Evolutionary conservation across 2,329 filamentous ascomycete species (phyloP), one percentile per base, ranked within the genome.

Genomic region (Neofusicoccum umdonicola): DNA sequence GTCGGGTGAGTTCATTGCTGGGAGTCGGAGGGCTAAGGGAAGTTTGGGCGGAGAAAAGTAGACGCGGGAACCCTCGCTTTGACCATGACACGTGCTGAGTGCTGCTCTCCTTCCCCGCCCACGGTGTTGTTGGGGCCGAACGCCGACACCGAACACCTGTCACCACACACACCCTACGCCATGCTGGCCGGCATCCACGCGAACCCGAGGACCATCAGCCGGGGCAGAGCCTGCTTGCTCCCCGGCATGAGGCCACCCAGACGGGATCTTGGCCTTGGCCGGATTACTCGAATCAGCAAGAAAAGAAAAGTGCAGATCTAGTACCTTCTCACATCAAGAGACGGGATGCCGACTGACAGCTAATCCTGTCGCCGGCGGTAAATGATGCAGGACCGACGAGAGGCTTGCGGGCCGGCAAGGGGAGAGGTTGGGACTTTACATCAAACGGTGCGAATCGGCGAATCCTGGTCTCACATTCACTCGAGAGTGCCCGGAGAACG

Each of bases 131-230:
- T 58, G 54, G 54, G 54, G 54, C 41, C 54, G 54, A 35, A 35
- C 27, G 13, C 56, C 41, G 42, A 60, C 56, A 8, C 56, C 56
- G 56, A 60, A 47, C 56, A 60, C 42, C 56, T 60, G 56, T 47
- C 41, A 47, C 56, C 56, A 60, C 31, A 60, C 56, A 60, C 56
- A 47, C 56, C 27, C 41, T 45, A 58, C 54, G 22, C 22, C 22
- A 22, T 22, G 22, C 22, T 22, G 22, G 22, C 22, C 22, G 47
- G 31, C 56, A 13, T 31, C 27, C 56, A 60, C 56, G 41, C 56
- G 56, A 60, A 44, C 39, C 56, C 56, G 56, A 60, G 56, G 39
- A 45, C 42, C 56, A 27, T 60, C 42, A 60, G 56, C 42, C 44
- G 42, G 56, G 42, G 31, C 27, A 19, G 27, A 47, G 50, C 56